Evolutionary conservation across 1,284 basidiomycete species (phyloP), one percentile per base, ranked within the genome.

Genomic region (Tilletia caries): DNA sequence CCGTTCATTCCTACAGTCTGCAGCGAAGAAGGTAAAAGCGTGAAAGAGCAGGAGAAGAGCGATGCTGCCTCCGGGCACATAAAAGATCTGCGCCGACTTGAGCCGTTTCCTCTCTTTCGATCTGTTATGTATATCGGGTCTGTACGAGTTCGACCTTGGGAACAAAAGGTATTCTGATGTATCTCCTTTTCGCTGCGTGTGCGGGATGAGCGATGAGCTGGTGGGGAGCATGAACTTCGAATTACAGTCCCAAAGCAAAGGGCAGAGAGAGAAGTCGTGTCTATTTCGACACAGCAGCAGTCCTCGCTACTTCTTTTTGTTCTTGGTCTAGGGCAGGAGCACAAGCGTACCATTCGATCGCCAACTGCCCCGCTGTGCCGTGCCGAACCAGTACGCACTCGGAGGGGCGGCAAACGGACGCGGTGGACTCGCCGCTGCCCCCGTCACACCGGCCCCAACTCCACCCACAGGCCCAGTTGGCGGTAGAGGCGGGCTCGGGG

Each of bases 341-440:
- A 82, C 79, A 1, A 82, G 72, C 12, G 80, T 82, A 13, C 80
- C 80, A 67, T 82, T 82, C 20, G 80, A 74, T 23, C 80, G 76
- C 70, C 78, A 69, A 4, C 73, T 69, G 23, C 67, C 80, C 3
- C 81, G 66, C 62, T 81, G 78, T 64, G 76, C 77, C 1, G 80
- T 12, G 68, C 65, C 27, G 54, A 65, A 78, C 79, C 58, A 62
- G 23, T 33, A 62, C 3, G 27, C 58, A 81, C 5, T 71, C 71
- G 32, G 66, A 60, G 34, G 50, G 23, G 3, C 68, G 18, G 52
- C 67, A 2, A 67, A 29, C 25, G 66, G 60, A 18, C 54, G 44
- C n/a, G 62, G 43, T 6, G 58, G 58, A 29, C 58, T 29, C 27
- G 58, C 33, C 32, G 33, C 58, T 20, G 18, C 20, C 20, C 48